Evolutionary conservation across 2,329 filamentous ascomycete genomes (phyloP), one percentile per base, ranked within the genome.

Genomic region (Davidsoniella eucalypti): DNA sequence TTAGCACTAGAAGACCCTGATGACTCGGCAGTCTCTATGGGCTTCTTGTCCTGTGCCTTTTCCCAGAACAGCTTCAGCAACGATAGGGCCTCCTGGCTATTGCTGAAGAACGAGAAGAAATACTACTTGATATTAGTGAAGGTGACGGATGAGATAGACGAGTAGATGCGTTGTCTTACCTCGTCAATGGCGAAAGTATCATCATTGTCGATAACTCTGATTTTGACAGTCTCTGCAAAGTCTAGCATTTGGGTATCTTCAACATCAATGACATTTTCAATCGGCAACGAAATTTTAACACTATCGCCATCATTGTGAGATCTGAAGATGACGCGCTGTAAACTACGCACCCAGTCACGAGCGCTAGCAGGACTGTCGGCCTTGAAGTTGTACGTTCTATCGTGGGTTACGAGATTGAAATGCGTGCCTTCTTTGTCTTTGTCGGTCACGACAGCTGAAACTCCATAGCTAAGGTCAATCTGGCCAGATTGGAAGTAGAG

Each of bases 231-330:
- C 55, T 95, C 86, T 18, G 87, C 87, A 63, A 94, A 87, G 55
- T 93, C 86, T 50, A 94, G 75, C 67, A 95, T 87, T 51, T 86
- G 82, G 44, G 82, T 92, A 56, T 94, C 85, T 62, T 96, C 92
- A 43, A 96, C 80, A 57, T 96, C 90, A 52, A 96, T 80, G 17
- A 96, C 75, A 56, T 94, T 94, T 53, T 81, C 75, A 47, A 94
- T 84, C 0, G 88, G 90, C 25, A 96, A 67, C 1, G 85, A 92
- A 50, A 96, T 93, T 68, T 96, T 96, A 63, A 98, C 86, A 60
- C 88, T 94, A 61, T 95, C 88, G 8, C 92, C 90, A 55, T 95
- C 90, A 60, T 96, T 96, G 65, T 93, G 88, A 9, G 87, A 90
- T 47, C 88, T 76, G 61, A 96, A 96, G 52, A 96, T 95, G 57